Evolutionary conservation across 345 rosid species (phyloP).

Genomic region (Conringia planisiliqua): DNA sequence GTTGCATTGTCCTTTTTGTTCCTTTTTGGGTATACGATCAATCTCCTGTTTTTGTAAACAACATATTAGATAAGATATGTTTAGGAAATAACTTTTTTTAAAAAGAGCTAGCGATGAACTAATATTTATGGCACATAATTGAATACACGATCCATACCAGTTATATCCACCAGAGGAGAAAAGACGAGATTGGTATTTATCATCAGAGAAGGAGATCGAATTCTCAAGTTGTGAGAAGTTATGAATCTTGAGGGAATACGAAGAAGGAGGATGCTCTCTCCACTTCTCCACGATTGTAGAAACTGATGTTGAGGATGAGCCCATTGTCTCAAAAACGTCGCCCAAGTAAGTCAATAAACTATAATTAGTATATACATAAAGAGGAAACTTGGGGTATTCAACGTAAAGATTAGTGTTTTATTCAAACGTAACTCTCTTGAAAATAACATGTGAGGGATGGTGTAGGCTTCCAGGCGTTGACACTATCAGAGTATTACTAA

Average conservation of each 20-base stretch:
- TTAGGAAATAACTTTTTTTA: no score
- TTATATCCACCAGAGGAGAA: constrained; percentile 13
- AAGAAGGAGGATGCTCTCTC: constrained; percentile 17
- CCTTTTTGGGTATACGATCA: not conserved
- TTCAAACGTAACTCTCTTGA: no score
- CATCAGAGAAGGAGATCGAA: not conserved
- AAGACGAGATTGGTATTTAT: constrained; percentile 5
- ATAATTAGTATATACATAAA: no score
- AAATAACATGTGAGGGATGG: no score
- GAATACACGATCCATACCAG: not conserved
- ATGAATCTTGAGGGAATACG: not conserved
- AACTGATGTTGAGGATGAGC: not conserved
- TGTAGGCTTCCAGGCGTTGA: no score
- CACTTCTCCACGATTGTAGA: not conserved
- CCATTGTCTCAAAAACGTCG: not conserved
- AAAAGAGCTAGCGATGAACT: no score
- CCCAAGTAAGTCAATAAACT: no score
- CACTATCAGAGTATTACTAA: no score
- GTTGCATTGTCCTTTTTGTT: not conserved
- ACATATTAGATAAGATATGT: no score
- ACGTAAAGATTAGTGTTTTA: no score
- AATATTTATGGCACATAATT: no score
- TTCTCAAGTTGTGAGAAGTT: not conserved
- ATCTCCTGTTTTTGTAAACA: not conserved
- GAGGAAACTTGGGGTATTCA: no score